Base-by-base conservation (phyloP, 2,329 filamentous ascomycete genomes). In the Elsinoe perseae region DNA sequence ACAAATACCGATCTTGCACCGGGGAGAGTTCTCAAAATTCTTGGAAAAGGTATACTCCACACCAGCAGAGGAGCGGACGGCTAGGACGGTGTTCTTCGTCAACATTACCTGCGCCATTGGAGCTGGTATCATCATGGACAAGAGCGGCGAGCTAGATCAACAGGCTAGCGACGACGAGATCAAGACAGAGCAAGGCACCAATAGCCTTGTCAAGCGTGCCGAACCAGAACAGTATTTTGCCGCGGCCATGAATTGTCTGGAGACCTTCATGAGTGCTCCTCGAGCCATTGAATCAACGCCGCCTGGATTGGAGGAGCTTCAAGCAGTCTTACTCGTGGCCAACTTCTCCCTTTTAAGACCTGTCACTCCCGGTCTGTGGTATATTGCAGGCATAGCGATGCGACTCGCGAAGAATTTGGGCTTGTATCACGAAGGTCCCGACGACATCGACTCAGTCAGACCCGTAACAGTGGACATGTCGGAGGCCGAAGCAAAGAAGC, bases 51-150 rank as follows among this genome's bases (percentile, higher is more conserved):
- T 89, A 0, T 96, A 95, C 69, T 77, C 81, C 3, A 80, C 81
- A 0, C 81, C 86, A 18, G 78, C 81, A 46, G 80, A 82, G 58
- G 78, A 81, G 54, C 80, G 86, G 23, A 87, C 86, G 1, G 81
- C 89, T 3, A 80, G 86, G 55, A 90, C 95, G 70, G 78, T 93
- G n/a, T 97, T 96, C 72, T 82, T 95, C 74, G 77, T 97, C 60
- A 96, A 96, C 70, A 96, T 97, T 72, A 91, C 97, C 21, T 97
- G 95, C 73, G 92, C 92, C 12, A 96, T 97, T 64, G 93, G 93
- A 5, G 87, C 88, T 16, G 92, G 90, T 16, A 95, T 96, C 64
- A 95, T 96, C 61, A 83, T 95, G 63, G 87, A 74, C 56, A 71
- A 70, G 48, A 70, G 72, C 6, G 70, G 72, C 46, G 53, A 56